These are phyloP conservation scores for Platanthera guangdongensis DNA, from an alignment of 106 monocot genomes.

Conservation along the genomic window DNA sequence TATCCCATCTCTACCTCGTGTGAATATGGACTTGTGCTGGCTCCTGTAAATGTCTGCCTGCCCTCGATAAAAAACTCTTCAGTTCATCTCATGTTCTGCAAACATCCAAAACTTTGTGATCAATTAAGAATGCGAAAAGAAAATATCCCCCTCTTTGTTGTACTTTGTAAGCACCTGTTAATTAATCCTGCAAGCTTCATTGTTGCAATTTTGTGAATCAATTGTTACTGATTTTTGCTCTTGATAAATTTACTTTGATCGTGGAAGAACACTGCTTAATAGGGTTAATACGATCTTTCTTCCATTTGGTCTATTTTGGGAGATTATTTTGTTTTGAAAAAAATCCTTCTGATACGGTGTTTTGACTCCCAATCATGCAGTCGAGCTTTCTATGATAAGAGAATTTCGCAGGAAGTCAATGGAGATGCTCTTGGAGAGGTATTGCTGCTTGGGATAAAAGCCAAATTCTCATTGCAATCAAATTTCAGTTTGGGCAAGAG, in stretches of 20 bases:
- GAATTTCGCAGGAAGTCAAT: constrained; percentile 68
- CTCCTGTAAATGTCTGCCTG: no score
- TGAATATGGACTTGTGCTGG: no score
- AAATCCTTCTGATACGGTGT: background rate
- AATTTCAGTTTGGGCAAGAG: background rate
- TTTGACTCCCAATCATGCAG: constrained; percentile 10
- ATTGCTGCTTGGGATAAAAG: background rate
- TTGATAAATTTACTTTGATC: background rate
- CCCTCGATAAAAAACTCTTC: no score
- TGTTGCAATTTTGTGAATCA: no score
- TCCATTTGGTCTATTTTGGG: background rate
- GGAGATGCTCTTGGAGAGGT: constrained; percentile 71
- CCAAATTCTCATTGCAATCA: background rate
- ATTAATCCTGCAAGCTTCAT: no score
- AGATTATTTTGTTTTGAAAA: background rate
- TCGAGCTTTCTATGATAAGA: constrained; percentile 57
- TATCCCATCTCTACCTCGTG: no score
- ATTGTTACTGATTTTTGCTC: background rate
- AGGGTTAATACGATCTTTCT: background rate
- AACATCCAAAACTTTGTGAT: no score
- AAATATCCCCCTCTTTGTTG: no score
- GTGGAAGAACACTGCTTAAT: background rate
- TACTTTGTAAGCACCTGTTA: no score
- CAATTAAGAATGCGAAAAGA: no score
- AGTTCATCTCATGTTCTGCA: no score